Evolutionary conservation across 2,329 filamentous ascomycete genomes (phyloP).

Genomic region (Eutypa lata): DNA sequence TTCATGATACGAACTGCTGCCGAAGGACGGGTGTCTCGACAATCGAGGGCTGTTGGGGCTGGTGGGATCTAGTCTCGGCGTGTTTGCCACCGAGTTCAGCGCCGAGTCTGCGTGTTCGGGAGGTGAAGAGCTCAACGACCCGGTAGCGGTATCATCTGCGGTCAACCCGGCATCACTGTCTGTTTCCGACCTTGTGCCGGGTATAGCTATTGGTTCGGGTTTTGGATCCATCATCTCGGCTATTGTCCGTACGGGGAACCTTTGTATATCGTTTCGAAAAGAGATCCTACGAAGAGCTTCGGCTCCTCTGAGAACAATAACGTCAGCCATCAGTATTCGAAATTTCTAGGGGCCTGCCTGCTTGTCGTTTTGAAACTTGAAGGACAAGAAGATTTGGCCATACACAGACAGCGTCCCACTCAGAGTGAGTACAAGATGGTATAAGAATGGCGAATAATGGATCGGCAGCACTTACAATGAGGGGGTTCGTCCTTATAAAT

Average conservation of each 20-base stretch:
- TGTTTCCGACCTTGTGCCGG: constrained; percentile 36
- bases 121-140: constrained; percentile 41
- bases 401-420: neutral
- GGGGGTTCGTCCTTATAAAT: neutral
- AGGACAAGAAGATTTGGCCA: neutral
- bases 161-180: constrained; percentile 43
- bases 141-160: constrained; percentile 38
- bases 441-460: neutral
- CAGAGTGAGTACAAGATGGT: neutral
- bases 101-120: constrained; percentile 40
- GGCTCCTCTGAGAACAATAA: constrained; percentile 37
- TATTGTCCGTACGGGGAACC: constrained; percentile 32
- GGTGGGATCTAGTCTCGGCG: constrained; percentile 47
- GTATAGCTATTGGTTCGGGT: constrained; percentile 31
- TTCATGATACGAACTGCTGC: constrained; percentile 79
- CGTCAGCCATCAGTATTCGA: constrained; percentile 36
- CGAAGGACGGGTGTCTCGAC: constrained; percentile 78
- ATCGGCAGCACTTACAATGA: neutral
- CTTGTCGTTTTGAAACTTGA: no score
- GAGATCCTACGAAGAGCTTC: constrained; percentile 38
- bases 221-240: constrained; percentile 41
- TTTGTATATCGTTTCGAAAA: constrained; percentile 35
- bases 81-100: constrained; percentile 36
- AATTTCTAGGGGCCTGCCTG: neutral
- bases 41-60: constrained; percentile 52